Evolutionary conservation across 169 alveolate genomes (phyloP).

Genomic region (Cryptosporidium viatorum): DNA sequence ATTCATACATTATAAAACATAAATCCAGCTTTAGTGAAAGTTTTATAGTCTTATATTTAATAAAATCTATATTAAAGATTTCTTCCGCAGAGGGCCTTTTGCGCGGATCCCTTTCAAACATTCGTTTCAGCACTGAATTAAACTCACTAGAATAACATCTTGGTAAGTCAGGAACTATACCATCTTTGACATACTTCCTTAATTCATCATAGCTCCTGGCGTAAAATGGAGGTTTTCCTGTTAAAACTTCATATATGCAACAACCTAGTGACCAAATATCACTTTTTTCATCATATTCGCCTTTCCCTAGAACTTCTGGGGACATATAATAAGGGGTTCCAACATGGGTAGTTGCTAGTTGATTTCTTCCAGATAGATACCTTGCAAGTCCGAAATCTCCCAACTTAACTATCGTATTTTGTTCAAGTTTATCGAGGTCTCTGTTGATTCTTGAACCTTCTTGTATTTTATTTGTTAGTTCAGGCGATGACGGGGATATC

Average conservation of each 20-base stretch:
- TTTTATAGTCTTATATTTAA: not conserved
- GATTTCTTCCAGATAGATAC: slow-evolving; percentile 89
- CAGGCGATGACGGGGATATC: slow-evolving; percentile 80
- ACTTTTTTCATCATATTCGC: slow-evolving; percentile 93
- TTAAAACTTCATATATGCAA: slow-evolving; percentile 91
- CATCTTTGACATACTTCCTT: slow-evolving; percentile 82
- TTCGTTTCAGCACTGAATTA: slow-evolving; percentile 76
- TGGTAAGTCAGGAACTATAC: slow-evolving; percentile 83
- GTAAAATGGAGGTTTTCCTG: slow-evolving; percentile 94
- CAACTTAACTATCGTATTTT: slow-evolving; percentile 88
- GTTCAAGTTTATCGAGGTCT: slow-evolving; percentile 37
- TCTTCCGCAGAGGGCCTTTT: slow-evolving; percentile 85
- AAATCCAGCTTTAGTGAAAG: slow-evolving; percentile 24
- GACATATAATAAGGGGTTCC: slow-evolving; percentile 98
- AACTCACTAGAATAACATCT: slow-evolving; percentile 82
- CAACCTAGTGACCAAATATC: slow-evolving; percentile 95
- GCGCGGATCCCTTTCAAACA: slow-evolving; percentile 81
- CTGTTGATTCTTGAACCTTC: slow-evolving; percentile 15
- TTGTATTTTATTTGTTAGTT: slow-evolving; percentile 76
- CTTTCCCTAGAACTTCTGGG: slow-evolving; percentile 93
- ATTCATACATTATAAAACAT: slow-evolving; percentile 29
- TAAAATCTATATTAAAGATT: slow-evolving; percentile 14
- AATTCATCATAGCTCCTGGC: slow-evolving; percentile 85
- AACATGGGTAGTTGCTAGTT: slow-evolving; percentile 93
- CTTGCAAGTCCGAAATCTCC: slow-evolving; percentile 97